A percentile compares a stretch with the other conserved stretches of the same genome.
Conservation (phyloP, 176 grass and related monocot species). For the Microstegium vimineum region DNA sequence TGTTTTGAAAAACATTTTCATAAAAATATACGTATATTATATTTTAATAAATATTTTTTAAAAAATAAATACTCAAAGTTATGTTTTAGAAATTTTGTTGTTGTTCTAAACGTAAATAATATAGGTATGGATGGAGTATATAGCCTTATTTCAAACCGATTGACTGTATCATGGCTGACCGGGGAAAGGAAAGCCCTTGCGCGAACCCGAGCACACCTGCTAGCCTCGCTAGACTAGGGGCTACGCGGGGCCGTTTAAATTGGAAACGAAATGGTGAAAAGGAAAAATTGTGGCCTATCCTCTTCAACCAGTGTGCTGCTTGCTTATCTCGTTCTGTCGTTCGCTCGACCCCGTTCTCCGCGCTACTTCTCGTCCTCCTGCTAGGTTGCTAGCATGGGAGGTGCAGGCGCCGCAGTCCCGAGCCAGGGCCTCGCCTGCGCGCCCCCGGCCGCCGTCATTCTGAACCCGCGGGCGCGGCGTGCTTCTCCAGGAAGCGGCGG, state of each 20-base stretch:
- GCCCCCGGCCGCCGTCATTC: background rate
- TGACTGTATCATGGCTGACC: too few species aligned
- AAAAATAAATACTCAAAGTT: too few species aligned
- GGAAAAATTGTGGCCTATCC: background rate
- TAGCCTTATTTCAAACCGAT: too few species aligned
- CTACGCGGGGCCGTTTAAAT: background rate
- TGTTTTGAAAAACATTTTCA: too few species aligned
- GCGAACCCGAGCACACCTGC: too few species aligned
- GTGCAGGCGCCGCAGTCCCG: slow-evolving; percentile 15
- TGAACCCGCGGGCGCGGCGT: background rate
- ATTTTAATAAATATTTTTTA: too few species aligned
- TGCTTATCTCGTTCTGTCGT: background rate
- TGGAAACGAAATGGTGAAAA: background rate
- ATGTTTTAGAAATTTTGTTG: too few species aligned
- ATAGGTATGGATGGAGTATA: too few species aligned
- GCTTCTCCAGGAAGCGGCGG: background rate
- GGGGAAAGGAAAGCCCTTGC: too few species aligned
- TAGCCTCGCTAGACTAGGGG: too few species aligned
- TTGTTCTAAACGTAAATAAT: too few species aligned
- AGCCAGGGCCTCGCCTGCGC: slow-evolving; percentile 27
- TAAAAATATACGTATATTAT: too few species aligned
- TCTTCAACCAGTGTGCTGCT: background rate
- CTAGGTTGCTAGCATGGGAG: slow-evolving; percentile 21
- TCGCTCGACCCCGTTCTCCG: background rate
- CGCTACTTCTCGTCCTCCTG: background rate